These are phyloP conservation scores for Chaetomium sp. DNA, from an alignment of 2,329 filamentous ascomycete species.

Conservation along the genomic window DNA sequence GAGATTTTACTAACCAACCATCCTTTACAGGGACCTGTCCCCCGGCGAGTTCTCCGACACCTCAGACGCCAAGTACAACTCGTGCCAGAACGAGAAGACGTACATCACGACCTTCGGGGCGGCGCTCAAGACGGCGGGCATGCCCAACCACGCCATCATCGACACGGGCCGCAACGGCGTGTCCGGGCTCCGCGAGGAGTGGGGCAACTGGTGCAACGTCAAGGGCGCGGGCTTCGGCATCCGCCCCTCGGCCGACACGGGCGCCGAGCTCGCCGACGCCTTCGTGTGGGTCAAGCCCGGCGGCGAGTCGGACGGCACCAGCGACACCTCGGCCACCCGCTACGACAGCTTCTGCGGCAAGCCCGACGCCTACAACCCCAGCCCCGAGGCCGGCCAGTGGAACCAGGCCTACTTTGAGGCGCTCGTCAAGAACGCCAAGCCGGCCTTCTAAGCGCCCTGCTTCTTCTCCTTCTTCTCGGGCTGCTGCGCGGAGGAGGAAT, in stretches of 20 bases:
- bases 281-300: constrained; percentile 71
- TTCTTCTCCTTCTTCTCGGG: neutral
- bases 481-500: constrained; percentile 1
- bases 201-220: constrained; percentile 57
- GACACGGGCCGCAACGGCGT: constrained; percentile 48
- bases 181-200: constrained; percentile 47
- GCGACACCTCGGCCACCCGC: constrained; percentile 40
- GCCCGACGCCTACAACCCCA: constrained; percentile 44
- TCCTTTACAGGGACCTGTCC: constrained; percentile 34
- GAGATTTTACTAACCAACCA: neutral
- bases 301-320: constrained; percentile 52
- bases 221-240: constrained; percentile 62
- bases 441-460: constrained; percentile 35
- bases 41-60: constrained; percentile 48
- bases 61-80: constrained; percentile 46
- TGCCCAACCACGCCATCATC: constrained; percentile 48
- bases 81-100: constrained; percentile 47
- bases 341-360: constrained; percentile 46
- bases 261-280: constrained; percentile 58
- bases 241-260: constrained; percentile 59
- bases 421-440: constrained; percentile 47
- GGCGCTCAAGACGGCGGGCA: constrained; percentile 43
- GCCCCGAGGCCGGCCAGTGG: constrained; percentile 48
- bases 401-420: constrained; percentile 50
- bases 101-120: constrained; percentile 48